Evolutionary conservation across 2,329 filamentous ascomycete species (phyloP).

Genomic region (Sporothrix schenckii): DNA sequence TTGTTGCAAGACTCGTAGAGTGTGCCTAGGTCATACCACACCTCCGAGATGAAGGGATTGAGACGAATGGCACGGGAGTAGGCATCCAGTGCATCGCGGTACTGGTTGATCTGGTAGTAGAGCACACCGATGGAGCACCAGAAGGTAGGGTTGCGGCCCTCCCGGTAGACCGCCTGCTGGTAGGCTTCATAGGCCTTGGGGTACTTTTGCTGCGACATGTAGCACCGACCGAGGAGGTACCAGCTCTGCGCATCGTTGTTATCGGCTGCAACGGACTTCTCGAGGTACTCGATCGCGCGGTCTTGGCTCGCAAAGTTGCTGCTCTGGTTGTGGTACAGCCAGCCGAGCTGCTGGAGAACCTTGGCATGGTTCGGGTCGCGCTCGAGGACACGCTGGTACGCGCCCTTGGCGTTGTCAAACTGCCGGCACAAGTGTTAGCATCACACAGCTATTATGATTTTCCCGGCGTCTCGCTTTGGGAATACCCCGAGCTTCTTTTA

Average conservation of each 20-base stretch:
- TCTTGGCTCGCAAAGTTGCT: constrained; percentile 90
- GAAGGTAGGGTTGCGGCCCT: constrained; percentile 96
- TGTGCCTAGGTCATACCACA: constrained; percentile 98
- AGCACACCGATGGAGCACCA: constrained; percentile 99
- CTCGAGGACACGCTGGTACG: constrained; percentile 90
- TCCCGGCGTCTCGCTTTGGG: no score
- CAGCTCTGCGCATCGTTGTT: constrained; percentile 96
- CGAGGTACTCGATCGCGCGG: constrained; percentile 92
- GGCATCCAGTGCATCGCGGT: constrained; percentile 93
- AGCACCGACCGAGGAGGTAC: constrained; percentile 96
- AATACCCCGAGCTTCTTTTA: no score
- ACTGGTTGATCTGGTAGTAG: constrained; percentile 99
- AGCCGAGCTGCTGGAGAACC: constrained; percentile 95
- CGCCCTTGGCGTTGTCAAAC: constrained; percentile 91
- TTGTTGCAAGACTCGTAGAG: constrained; percentile 99
- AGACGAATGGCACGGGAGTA: constrained; percentile 95
- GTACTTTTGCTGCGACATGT: constrained; percentile 99
- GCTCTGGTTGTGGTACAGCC: constrained; percentile 96
- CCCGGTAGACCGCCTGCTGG: constrained; percentile 96
- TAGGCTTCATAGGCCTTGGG: constrained; percentile 98
- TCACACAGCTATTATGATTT: neutral
- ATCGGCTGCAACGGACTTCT: constrained; percentile 90
- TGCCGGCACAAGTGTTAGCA: constrained; percentile 45
- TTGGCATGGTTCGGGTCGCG: constrained; percentile 96
- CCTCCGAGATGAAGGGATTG: constrained; percentile 97